Evolutionary conservation across 1,284 basidiomycete species (phyloP), one percentile per base, ranked within the genome.

Genomic region (Tetrapyrgos nigripes): DNA sequence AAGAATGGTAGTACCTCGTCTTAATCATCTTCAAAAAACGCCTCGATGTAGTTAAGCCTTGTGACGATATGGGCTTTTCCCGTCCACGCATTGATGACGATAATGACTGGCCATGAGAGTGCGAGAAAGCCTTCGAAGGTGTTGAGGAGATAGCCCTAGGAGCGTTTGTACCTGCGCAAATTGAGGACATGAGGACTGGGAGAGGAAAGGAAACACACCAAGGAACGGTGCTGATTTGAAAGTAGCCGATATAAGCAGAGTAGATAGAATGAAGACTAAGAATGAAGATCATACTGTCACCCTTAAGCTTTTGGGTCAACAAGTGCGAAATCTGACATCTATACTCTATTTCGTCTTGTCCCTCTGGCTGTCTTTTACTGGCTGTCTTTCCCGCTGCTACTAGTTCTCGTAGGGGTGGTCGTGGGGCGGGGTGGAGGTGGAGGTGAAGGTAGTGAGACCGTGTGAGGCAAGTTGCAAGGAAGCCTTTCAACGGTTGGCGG

Each of bases 21-120:
- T 89, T 89, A 65, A 92, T 85, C 91, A 92, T 92, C 75, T 87
- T 89, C 48, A 90, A 70, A 65, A 92, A 92, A 3, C n/a, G 88
- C 85, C 5, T 81, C 80, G 48, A 94, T 82, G 54, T 88, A 89
- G 8, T 82, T 87, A 60, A 85, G 73, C 40, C 89, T 82, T 13
- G 91, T 93, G 10, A 91, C 91, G 55, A 95, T 89, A 71, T 94
- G 92, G 0, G 90, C 85, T 62, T 83, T 83, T 3, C 91, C 89
- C 0, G 92, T 92, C 66, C 78, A 80, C 50, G 78, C 70, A 70
- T 94, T 90, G 40, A 92, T 93, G 37, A 93, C 84, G 2, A 87
- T 88, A 63, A 95, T 90, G 13, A 86, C 87, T 10, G 93, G 92
- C 93, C 93, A 95, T 28, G 89, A 91, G 70, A 94, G 94, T 9